A percentile compares a stretch with the other conserved stretches of the same genome.
These are phyloP conservation scores for Pichia membranifaciens DNA, from an alignment of 805 yeast genomes.

Conservation along the genomic window DNA sequence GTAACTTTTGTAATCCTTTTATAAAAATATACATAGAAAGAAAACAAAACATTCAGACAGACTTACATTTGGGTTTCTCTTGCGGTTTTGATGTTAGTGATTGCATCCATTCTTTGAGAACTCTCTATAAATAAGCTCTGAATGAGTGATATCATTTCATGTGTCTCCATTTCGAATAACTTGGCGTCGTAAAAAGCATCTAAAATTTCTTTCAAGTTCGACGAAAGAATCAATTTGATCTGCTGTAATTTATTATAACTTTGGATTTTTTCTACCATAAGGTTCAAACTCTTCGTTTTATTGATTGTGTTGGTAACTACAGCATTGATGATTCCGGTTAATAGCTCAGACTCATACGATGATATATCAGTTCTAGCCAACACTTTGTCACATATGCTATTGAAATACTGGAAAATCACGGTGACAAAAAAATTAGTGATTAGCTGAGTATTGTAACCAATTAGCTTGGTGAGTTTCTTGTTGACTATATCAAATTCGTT, in stretches of 20 bases:
- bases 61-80: constrained; percentile 22
- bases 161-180: constrained; percentile 42
- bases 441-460: constrained; percentile 21
- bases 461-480: background rate
- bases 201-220: constrained; percentile 41
- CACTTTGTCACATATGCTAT: constrained; percentile 18
- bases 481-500: constrained; percentile 1
- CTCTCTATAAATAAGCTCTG: constrained; percentile 42
- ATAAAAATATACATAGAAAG: background rate
- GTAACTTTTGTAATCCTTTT: constrained; percentile 8
- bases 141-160: constrained; percentile 39
- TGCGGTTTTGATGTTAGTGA: constrained; percentile 41
- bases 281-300: background rate
- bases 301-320: background rate
- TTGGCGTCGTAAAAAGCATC: constrained; percentile 47
- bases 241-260: constrained; percentile 28
- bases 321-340: constrained; percentile 15
- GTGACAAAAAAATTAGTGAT: constrained; percentile 17
- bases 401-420: constrained; percentile 16
- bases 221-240: constrained; percentile 22
- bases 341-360: constrained; percentile 28
- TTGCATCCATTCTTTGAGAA: constrained; percentile 37
- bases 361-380: constrained; percentile 25
- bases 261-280: constrained; percentile 18
- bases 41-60: background rate